These are phyloP conservation scores for Conringia planisiliqua DNA, from an alignment of 345 rosid species.

Conservation along the genomic window DNA sequence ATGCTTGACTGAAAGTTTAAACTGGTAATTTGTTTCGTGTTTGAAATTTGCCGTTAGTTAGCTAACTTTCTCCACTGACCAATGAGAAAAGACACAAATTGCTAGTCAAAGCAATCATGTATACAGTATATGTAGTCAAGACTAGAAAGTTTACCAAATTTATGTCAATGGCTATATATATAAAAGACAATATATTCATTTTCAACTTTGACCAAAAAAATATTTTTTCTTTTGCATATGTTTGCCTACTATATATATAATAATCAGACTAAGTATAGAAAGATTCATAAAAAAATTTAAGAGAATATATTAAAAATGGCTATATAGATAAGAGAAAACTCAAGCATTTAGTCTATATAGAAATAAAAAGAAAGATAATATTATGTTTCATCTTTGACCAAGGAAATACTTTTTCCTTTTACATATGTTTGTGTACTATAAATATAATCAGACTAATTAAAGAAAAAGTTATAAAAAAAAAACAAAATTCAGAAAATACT, in stretches of 20 bases:
- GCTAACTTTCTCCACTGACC: too few species aligned
- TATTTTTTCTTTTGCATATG: not conserved
- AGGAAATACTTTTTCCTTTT: not conserved
- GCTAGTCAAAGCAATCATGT: too few species aligned
- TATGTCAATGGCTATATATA: too few species aligned
- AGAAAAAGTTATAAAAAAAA: not conserved
- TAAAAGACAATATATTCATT: too few species aligned
- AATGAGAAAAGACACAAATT: too few species aligned
- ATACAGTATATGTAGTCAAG: too few species aligned
- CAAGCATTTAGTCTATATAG: not conserved
- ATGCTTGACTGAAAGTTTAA: too few species aligned
- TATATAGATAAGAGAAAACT: not conserved
- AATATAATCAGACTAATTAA: not conserved
- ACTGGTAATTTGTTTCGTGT: too few species aligned
- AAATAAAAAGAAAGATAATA: not conserved
- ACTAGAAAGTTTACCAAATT: too few species aligned
- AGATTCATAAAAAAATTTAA: not conserved
- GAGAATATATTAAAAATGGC: not conserved
- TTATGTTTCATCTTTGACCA: not conserved
- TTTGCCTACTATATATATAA: not conserved
- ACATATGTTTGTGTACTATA: not conserved
- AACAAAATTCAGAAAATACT: not conserved
- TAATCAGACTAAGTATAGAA: not conserved
- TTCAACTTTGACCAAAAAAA: not conserved
- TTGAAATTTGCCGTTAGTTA: too few species aligned